These are phyloP conservation scores for Yamadazyma dendronema DNA, from an alignment of 1,139 yeast species.

Conservation along the genomic window DNA sequence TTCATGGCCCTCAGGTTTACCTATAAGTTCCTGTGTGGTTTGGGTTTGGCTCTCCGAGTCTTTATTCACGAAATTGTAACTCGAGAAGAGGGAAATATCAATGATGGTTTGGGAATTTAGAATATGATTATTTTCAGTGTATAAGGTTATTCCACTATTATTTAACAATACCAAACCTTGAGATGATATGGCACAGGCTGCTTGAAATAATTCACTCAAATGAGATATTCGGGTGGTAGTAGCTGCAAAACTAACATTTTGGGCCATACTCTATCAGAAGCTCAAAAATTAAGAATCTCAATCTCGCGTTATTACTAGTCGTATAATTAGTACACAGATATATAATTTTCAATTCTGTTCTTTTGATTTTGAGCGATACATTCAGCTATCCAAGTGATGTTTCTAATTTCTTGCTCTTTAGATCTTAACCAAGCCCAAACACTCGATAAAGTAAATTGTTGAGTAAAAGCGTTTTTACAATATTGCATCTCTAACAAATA, in stretches of 20 bases:
- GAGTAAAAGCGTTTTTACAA: conserved; percentile 92
- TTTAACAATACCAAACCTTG: conserved; percentile 38
- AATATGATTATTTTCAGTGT: conserved; percentile 39
- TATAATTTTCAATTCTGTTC: conserved; percentile 75
- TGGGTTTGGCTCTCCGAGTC: not conserved
- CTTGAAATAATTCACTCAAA: conserved; percentile 36
- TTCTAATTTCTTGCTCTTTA: conserved; percentile 94
- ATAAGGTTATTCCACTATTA: conserved; percentile 32
- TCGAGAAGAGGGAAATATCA: conserved; percentile 36
- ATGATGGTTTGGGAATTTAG: conserved; percentile 34
- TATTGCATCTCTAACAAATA: conserved; percentile 89
- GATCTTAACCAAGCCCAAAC: conserved; percentile 97
- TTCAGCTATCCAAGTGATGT: conserved; percentile 98
- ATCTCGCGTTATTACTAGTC: too few species aligned
- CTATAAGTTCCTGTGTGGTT: not conserved
- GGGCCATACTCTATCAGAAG: not conserved
- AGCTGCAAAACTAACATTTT: conserved; percentile 21
- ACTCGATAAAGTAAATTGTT: conserved; percentile 88
- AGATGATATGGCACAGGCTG: conserved; percentile 30
- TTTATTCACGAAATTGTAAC: conserved; percentile 21
- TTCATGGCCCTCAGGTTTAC: conserved; percentile 15
- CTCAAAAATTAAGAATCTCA: not conserved
- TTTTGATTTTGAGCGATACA: conserved; percentile 90
- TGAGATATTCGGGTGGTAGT: conserved; percentile 41
- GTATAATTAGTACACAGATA: conserved; percentile 61